Evolutionary conservation across 2,329 filamentous ascomycete genomes (phyloP).

Genomic region (Aureobasidium leucospermi): DNA sequence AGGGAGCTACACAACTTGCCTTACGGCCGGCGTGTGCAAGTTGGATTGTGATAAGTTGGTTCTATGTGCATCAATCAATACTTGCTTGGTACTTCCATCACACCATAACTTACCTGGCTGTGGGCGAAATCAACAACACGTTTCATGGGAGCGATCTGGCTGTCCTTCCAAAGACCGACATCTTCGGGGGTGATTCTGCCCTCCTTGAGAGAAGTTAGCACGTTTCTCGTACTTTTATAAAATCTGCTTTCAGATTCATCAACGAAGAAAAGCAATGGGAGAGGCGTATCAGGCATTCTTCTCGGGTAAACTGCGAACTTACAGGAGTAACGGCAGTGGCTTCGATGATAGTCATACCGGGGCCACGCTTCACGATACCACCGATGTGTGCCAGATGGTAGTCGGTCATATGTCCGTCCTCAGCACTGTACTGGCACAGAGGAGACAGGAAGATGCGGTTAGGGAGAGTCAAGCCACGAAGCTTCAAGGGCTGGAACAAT

Average conservation of each 20-base stretch:
- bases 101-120: conserved; percentile 47
- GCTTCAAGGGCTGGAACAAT: conserved; percentile 51
- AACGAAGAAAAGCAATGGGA: background rate
- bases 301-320: background rate
- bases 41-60: conserved; percentile 70
- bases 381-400: conserved; percentile 81
- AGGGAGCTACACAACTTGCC: conserved; percentile 53
- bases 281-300: background rate
- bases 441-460: conserved; percentile 60
- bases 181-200: conserved; percentile 80
- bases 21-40: conserved; percentile 70
- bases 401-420: conserved; percentile 66
- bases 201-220: background rate
- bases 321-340: conserved; percentile 68
- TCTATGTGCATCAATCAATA: background rate
- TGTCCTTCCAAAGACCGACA: conserved; percentile 74
- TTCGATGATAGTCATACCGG: conserved; percentile 67
- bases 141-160: conserved; percentile 65
- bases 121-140: conserved; percentile 72
- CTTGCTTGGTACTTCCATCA: background rate
- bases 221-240: background rate
- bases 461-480: conserved; percentile 55
- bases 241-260: too few relatives aligned
- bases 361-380: conserved; percentile 68
- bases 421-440: conserved; percentile 57